Percentiles rank a stretch among this genome's conserved stretches.
Evolutionary conservation across 768 basidiomycete genomes (phyloP).

Genomic region (Xerocomellus amylosporus): DNA sequence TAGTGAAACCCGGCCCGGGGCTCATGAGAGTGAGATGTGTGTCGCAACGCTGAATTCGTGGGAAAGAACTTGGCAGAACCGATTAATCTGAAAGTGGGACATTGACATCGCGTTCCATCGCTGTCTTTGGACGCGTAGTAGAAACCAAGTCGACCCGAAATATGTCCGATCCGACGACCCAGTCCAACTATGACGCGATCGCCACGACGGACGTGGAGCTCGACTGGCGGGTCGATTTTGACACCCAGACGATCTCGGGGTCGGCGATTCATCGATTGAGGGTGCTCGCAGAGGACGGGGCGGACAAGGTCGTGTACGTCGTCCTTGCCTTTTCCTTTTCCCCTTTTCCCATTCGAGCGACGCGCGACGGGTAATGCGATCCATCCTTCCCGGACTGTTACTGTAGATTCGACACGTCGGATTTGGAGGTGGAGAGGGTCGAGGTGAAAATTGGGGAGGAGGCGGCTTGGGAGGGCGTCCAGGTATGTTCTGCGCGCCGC

Average conservation of each 20-base stretch:
- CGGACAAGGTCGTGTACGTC: slow-evolving; percentile 59
- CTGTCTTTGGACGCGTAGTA: neutral
- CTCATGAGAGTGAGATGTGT: no score
- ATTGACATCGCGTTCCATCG: no score
- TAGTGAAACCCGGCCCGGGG: no score
- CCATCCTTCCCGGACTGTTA: neutral
- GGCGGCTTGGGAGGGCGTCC: slow-evolving; percentile 38
- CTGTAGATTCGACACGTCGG: slow-evolving; percentile 79
- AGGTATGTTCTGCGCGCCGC: slow-evolving; percentile 37
- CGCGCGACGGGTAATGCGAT: neutral
- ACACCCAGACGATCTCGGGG: slow-evolving; percentile 56
- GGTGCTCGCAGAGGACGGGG: slow-evolving; percentile 46
- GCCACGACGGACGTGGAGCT: slow-evolving; percentile 65
- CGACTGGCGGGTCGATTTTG: slow-evolving; percentile 79
- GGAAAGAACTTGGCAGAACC: no score
- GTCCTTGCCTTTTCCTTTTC: neutral
- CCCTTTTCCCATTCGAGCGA: neutral
- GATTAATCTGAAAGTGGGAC: no score
- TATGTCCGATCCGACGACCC: slow-evolving; percentile 61
- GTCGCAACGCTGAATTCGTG: no score
- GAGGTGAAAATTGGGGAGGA: slow-evolving; percentile 44
- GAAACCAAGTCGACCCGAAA: neutral
- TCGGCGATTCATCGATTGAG: slow-evolving; percentile 60
- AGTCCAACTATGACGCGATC: slow-evolving; percentile 76
- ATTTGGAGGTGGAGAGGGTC: slow-evolving; percentile 56